Evolutionary conservation across 1,139 yeast species (phyloP).

Genomic region (Eremothecium sinecaudum): DNA sequence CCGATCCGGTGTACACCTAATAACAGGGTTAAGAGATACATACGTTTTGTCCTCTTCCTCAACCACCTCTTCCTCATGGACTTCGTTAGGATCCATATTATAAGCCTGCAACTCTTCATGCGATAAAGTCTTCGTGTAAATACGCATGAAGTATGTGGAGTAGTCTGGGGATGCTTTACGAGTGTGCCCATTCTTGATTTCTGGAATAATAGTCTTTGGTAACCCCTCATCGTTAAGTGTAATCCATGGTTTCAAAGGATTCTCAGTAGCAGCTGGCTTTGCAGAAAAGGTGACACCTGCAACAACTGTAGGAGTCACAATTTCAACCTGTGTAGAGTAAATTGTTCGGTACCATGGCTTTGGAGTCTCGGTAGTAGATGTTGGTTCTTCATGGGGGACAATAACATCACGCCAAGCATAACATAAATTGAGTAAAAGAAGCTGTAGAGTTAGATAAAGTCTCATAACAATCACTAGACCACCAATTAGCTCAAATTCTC

Average conservation of each 20-base stretch:
- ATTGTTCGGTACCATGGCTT: conserved; percentile 72
- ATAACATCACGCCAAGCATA: neutral
- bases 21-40: conserved; percentile 60
- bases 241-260: conserved; percentile 75
- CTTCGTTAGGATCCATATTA: conserved; percentile 53
- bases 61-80: conserved; percentile 44
- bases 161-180: conserved; percentile 62
- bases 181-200: conserved; percentile 60
- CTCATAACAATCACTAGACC: too few relatives aligned
- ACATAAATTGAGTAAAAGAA: neutral
- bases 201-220: conserved; percentile 73
- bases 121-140: conserved; percentile 46
- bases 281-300: conserved; percentile 75
- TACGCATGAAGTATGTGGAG: conserved; percentile 66
- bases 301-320: conserved; percentile 73
- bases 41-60: conserved; percentile 62
- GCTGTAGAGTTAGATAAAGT: neutral
- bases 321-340: conserved; percentile 44
- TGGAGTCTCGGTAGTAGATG: conserved; percentile 35
- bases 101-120: conserved; percentile 61
- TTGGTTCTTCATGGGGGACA: conserved; percentile 16
- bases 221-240: conserved; percentile 64
- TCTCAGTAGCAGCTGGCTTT: conserved; percentile 51
- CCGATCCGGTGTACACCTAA: conserved; percentile 75
- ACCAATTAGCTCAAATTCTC: too few relatives aligned